Conservation (phyloP, 768 basidiomycete species). For the Dendrothele bispora region DNA sequence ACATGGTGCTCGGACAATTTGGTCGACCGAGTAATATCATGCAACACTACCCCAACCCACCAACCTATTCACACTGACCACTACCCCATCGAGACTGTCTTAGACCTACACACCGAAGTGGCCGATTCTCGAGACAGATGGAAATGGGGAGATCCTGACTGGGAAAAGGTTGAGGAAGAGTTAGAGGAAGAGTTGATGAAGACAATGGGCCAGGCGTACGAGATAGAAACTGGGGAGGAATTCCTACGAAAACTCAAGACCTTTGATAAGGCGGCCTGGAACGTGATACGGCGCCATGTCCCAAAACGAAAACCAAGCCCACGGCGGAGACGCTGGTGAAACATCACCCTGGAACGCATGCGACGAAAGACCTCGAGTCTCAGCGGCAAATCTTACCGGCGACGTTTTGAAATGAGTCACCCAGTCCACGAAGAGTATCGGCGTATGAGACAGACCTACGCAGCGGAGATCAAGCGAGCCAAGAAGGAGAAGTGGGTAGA, state of each 20-base stretch:
- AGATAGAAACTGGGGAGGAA: neutral
- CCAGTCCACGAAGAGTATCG: neutral
- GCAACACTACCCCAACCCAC: conserved; percentile 14
- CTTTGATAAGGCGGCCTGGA: neutral
- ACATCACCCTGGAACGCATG: neutral
- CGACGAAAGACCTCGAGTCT: neutral
- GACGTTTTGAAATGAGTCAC: conserved; percentile 15
- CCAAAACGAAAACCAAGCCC: neutral
- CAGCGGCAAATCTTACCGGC: conserved; percentile 5
- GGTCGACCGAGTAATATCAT: conserved; percentile 16
- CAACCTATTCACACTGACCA: conserved; percentile 29
- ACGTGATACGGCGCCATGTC: neutral
- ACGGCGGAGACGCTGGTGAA: neutral
- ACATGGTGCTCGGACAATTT: conserved; percentile 24
- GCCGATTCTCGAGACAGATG: neutral
- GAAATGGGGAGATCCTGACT: conserved; percentile 24
- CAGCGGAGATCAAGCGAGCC: neutral
- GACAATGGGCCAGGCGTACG: neutral
- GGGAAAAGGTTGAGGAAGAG: conserved; percentile 16
- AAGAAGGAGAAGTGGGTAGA: conserved; percentile 10
- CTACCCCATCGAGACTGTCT: conserved; percentile 24
- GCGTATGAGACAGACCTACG: neutral
- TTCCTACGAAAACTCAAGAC: neutral
- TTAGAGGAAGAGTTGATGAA: conserved; percentile 1
- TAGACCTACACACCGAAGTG: conserved; percentile 15